Conservation (phyloP, 768 basidiomycete genomes). For the Daedaleopsis sinensis region DNA sequence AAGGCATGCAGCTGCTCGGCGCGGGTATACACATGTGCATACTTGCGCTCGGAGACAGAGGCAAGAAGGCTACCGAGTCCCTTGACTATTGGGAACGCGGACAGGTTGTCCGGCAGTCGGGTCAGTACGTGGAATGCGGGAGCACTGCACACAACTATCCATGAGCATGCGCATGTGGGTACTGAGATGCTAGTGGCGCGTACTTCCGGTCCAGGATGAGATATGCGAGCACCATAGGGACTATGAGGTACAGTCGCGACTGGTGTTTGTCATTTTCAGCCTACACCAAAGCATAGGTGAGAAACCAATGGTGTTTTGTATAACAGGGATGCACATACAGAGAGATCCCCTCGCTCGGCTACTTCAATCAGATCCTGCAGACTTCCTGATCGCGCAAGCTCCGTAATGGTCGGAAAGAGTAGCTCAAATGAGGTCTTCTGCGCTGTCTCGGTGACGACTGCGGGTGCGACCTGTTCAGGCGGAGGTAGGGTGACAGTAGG, state of each 20-base stretch:
- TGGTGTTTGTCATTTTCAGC: slow-evolving; percentile 24
- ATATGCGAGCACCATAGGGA: slow-evolving; percentile 67
- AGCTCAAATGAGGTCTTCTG: slow-evolving; percentile 39
- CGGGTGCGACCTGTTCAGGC: slow-evolving; percentile 2
- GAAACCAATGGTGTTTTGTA: background rate
- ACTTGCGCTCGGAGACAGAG: slow-evolving; percentile 56
- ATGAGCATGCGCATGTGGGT: background rate
- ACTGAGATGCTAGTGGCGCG: slow-evolving; percentile 27
- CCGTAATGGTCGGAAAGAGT: slow-evolving; percentile 46
- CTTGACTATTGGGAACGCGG: slow-evolving; percentile 46
- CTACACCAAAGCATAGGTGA: slow-evolving; percentile 17
- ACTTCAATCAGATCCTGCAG: slow-evolving; percentile 45
- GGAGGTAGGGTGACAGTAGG: slow-evolving; percentile 1
- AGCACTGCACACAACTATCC: slow-evolving; percentile 40
- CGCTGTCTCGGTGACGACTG: background rate
- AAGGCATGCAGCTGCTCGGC: slow-evolving; percentile 45
- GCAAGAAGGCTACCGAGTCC: slow-evolving; percentile 50
- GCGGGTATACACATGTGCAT: slow-evolving; percentile 57
- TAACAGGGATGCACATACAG: slow-evolving; percentile 40
- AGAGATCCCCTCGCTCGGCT: slow-evolving; percentile 58
- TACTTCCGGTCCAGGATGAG: slow-evolving; percentile 66
- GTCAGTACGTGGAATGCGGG: slow-evolving; percentile 60
- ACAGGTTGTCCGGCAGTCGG: slow-evolving; percentile 55
- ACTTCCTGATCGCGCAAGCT: slow-evolving; percentile 48
- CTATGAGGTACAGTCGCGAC: slow-evolving; percentile 49